phyloP scores from a whole-genome alignment of 495 filamentous ascomycete species.

The Trichoderma orchidacearum region DNA sequence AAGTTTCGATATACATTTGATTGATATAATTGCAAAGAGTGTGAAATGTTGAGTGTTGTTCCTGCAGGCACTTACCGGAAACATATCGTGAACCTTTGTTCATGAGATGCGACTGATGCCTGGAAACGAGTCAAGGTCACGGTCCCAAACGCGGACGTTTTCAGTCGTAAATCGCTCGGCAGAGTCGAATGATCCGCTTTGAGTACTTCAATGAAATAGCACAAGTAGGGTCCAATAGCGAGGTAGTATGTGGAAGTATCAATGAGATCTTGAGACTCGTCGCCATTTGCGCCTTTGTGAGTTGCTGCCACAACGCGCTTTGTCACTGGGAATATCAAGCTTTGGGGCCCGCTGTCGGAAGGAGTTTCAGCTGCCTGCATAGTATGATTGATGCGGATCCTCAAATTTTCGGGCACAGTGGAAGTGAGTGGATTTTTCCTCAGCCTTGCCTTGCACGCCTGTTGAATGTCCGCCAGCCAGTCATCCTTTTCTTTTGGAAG shows the following conservation, averaged over 20 bases:
- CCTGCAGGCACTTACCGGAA: conserved; percentile 59
- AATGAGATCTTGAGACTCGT: conserved; percentile 46
- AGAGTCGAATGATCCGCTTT: conserved; percentile 36
- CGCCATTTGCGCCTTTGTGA: conserved; percentile 28
- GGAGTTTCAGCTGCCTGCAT: conserved; percentile 52
- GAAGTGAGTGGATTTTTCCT: conserved; percentile 25
- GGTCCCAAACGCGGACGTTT: conserved; percentile 45
- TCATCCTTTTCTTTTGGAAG: conserved; percentile 61
- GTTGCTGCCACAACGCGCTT: conserved; percentile 40
- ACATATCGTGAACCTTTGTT: conserved; percentile 75
- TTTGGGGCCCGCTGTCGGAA: conserved; percentile 60
- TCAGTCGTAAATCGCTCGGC: conserved; percentile 32
- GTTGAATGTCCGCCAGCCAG: conserved; percentile 58
- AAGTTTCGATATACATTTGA: no score
- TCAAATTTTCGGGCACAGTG: conserved; percentile 44
- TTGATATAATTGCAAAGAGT: no score
- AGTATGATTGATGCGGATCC: conserved; percentile 50
- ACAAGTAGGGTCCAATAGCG: conserved; percentile 67
- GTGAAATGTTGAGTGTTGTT: no score
- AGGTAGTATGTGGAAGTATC: conserved; percentile 81
- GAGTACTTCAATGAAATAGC: conserved; percentile 59
- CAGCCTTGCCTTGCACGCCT: conserved; percentile 34
- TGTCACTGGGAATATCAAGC: conserved; percentile 81
- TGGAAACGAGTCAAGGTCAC: conserved; percentile 48
- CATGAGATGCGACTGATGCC: conserved; percentile 32